A percentile compares a stretch with the other conserved stretches of the same genome.
Conservation (phyloP, 108 stramenopile genomes). For the Cyclostephanos invisitatus region DNA sequence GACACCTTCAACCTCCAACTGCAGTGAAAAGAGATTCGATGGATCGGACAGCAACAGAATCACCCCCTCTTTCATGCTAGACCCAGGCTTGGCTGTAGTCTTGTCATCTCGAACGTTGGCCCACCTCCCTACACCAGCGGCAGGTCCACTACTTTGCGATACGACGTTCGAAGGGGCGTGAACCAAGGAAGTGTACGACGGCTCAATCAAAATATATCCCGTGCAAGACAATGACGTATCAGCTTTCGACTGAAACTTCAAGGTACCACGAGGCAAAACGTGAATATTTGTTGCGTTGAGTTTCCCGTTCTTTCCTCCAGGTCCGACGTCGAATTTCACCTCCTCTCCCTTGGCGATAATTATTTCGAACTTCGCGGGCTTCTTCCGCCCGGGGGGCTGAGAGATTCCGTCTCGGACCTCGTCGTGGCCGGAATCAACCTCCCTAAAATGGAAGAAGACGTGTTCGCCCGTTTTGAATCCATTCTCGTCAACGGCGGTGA, state of each 20-base stretch:
- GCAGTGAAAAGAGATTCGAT: slow-evolving; percentile 54
- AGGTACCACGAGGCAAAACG: slow-evolving; percentile 61
- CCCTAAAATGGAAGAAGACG: slow-evolving; percentile 64
- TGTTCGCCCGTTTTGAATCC: slow-evolving; percentile 59
- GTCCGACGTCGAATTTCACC: slow-evolving; percentile 67
- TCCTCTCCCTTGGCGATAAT: slow-evolving; percentile 65
- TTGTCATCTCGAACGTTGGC: slow-evolving; percentile 51
- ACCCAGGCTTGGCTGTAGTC: slow-evolving; percentile 13
- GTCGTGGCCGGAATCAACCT: slow-evolving; percentile 16
- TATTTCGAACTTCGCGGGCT: slow-evolving; percentile 3
- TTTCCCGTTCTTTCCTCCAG: slow-evolving; percentile 69
- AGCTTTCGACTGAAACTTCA: slow-evolving; percentile 52
- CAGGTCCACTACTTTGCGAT: slow-evolving; percentile 23
- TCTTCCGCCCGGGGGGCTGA: slow-evolving; percentile 25
- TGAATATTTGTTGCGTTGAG: slow-evolving; percentile 59
- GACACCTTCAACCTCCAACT: neutral
- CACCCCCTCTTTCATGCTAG: slow-evolving; percentile 52
- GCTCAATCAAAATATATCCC: slow-evolving; percentile 77
- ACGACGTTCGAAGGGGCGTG: slow-evolving; percentile 49
- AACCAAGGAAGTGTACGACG: slow-evolving; percentile 60
- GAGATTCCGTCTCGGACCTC: slow-evolving; percentile 24
- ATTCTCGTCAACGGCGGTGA: slow-evolving; percentile 67
- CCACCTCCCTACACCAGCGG: slow-evolving; percentile 52
- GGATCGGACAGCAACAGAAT: slow-evolving; percentile 75
- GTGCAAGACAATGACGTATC: slow-evolving; percentile 57